A percentile compares a stretch with the other conserved stretches of the same genome.
Evolutionary conservation across 1,284 basidiomycete species (phyloP).

Genomic region (Cutaneotrichosporon arboriforme): DNA sequence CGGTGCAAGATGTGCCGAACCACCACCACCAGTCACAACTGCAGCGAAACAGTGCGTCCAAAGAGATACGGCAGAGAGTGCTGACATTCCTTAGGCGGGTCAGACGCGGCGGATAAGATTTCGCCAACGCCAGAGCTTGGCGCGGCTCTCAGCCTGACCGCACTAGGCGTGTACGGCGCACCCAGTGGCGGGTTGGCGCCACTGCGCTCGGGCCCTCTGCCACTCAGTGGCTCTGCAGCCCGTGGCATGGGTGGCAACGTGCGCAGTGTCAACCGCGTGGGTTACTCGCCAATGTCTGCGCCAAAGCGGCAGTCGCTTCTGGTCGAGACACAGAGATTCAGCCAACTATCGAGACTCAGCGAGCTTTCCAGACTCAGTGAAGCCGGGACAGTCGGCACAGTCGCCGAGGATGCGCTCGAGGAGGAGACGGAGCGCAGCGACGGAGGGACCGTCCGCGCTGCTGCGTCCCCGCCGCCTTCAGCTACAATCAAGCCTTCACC

Average conservation of each 20-base stretch:
- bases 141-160: neutral
- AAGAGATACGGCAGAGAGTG: neutral
- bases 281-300: neutral
- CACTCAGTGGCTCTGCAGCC: neutral
- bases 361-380: neutral
- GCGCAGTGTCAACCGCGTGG: conserved; percentile 1
- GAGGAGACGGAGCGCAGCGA: neutral
- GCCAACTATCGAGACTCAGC: neutral
- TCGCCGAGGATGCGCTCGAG: neutral
- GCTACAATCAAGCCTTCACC: neutral
- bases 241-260: neutral
- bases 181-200: neutral
- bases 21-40: too few relatives aligned
- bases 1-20: too few relatives aligned
- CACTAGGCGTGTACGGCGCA: neutral
- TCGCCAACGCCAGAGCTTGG: neutral
- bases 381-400: neutral
- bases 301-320: conserved; percentile 7
- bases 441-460: neutral
- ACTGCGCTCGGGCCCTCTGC: neutral
- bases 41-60: too few relatives aligned
- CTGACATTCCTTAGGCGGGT: neutral
- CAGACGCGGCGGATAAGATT: too few relatives aligned
- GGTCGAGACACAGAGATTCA: conserved; percentile 4
- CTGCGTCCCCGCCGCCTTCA: neutral